These are phyloP conservation scores for Liquidambar formosana DNA, from an alignment of 164 flowering plant genomes.

Conservation along the genomic window DNA sequence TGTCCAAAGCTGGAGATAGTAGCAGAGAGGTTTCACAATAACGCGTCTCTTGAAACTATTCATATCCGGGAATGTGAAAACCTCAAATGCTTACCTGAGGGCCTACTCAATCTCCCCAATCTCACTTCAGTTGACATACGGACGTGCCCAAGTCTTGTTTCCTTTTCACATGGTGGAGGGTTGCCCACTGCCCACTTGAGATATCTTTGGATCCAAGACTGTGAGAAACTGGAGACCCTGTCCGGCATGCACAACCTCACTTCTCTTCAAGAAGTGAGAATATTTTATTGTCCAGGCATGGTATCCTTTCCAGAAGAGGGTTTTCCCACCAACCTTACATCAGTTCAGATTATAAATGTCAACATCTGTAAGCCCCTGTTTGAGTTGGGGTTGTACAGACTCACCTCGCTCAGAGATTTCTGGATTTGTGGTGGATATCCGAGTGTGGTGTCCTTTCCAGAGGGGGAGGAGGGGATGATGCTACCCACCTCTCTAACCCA, in stretches of 20 bases:
- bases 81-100: not conserved
- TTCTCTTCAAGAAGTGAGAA: conserved; percentile 2
- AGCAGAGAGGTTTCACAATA: not conserved
- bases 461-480: not conserved
- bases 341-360: conserved; percentile 9
- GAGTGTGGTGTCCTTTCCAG: conserved; percentile 16
- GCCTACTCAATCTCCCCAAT: not conserved
- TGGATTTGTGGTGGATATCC: conserved; percentile 17
- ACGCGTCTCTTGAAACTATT: not conserved
- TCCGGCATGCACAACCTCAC: no score
- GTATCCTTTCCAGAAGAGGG: conserved; percentile 13
- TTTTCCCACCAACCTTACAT: conserved; percentile 11
- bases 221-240: conserved; percentile 10
- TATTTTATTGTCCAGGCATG: conserved; percentile 12
- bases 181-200: no score
- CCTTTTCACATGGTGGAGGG: no score
- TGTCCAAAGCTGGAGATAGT: not conserved
- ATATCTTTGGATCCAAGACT: no score
- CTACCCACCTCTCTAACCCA: not conserved
- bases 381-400: conserved; percentile 17
- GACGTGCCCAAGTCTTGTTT: conserved; percentile 1
- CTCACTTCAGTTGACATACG: no score
- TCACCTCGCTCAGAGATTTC: conserved; percentile 13
- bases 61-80: not conserved
- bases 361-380: not conserved